A percentile compares a stretch with the other conserved stretches of the same genome.
These are phyloP conservation scores for Tuber umbilicatum DNA, from an alignment of 495 filamentous ascomycete species.

Conservation along the genomic window DNA sequence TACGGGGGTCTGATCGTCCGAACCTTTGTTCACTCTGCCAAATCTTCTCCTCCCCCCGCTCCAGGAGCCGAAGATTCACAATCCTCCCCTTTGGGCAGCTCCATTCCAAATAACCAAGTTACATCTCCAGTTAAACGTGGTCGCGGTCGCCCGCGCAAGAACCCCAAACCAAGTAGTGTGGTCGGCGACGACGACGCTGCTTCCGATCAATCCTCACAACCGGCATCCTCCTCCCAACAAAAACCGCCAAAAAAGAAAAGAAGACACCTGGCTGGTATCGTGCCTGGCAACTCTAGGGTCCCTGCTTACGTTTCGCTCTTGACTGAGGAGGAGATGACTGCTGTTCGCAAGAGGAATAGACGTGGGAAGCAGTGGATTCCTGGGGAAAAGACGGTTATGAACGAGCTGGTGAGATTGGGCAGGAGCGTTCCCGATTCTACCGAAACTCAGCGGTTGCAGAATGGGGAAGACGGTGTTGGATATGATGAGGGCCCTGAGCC, in stretches of 20 bases:
- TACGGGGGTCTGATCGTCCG: constrained; percentile 28
- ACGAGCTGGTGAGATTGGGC: constrained; percentile 12
- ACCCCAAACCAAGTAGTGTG: not conserved
- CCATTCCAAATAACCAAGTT: not conserved
- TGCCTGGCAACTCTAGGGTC: not conserved
- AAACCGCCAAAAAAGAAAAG: not conserved
- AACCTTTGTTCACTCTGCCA: constrained; percentile 21
- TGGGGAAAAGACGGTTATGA: constrained; percentile 12
- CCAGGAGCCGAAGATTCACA: not conserved
- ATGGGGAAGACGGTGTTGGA: not conserved
- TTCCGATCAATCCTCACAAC: constrained; percentile 1
- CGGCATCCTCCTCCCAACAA: not conserved
- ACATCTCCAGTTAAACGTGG: constrained; percentile 1
- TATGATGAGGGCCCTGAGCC: not conserved
- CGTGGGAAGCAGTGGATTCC: constrained; percentile 18
- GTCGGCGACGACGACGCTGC: not conserved
- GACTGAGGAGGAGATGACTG: constrained; percentile 9
- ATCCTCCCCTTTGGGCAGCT: not conserved
- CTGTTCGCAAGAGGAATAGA: constrained; percentile 11
- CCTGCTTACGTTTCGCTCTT: constrained; percentile 10
- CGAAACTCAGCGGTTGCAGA: not conserved
- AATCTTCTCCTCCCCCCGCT: constrained; percentile 4
- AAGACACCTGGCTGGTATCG: not conserved
- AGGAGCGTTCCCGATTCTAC: not conserved
- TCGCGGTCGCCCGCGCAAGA: not conserved